phyloP scores from a whole-genome alignment of 176 grass and related monocot species.

The Cenchrus fungigraminus region DNA sequence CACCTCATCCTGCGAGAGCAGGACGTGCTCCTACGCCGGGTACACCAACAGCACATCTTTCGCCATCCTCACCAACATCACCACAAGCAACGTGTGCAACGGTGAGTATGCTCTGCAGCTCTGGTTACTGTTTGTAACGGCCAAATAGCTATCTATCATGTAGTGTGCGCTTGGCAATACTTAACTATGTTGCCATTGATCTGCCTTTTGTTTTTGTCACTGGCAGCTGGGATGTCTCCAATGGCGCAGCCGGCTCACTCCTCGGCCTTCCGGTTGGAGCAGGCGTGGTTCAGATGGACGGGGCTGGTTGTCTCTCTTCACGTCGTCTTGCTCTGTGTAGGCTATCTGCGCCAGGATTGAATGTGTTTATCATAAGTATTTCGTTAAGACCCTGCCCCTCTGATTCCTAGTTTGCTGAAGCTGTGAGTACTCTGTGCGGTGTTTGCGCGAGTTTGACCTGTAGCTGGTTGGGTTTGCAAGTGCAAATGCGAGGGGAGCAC shows the following conservation, averaged over 20 bases:
- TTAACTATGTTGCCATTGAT: neutral
- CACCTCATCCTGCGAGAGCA: conserved; percentile 57
- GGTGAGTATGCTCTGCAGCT: conserved; percentile 40
- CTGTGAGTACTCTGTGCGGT: conserved; percentile 34
- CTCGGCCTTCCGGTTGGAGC: conserved; percentile 37
- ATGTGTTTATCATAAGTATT: neutral
- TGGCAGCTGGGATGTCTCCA: conserved; percentile 62
- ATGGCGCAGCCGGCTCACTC: conserved; percentile 46
- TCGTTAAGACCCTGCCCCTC: neutral
- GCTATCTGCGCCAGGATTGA: conserved; percentile 44
- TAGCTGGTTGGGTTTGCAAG: conserved; percentile 20
- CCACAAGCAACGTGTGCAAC: conserved; percentile 61
- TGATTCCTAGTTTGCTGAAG: conserved; percentile 25
- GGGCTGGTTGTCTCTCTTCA: conserved; percentile 48
- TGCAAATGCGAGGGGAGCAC: conserved; percentile 18
- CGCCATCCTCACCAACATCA: conserved; percentile 71
- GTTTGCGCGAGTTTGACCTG: conserved; percentile 1
- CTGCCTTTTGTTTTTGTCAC: conserved; percentile 37
- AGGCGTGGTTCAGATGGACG: conserved; percentile 40
- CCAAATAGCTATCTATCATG: neutral
- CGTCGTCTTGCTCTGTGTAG: conserved; percentile 45
- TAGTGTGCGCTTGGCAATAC: neutral
- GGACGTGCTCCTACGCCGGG: conserved; percentile 67
- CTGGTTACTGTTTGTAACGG: neutral
- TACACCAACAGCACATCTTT: conserved; percentile 80